Evolutionary conservation across 179 eudicot genomes (phyloP).

Genomic region (Corrigiola litoralis): DNA sequence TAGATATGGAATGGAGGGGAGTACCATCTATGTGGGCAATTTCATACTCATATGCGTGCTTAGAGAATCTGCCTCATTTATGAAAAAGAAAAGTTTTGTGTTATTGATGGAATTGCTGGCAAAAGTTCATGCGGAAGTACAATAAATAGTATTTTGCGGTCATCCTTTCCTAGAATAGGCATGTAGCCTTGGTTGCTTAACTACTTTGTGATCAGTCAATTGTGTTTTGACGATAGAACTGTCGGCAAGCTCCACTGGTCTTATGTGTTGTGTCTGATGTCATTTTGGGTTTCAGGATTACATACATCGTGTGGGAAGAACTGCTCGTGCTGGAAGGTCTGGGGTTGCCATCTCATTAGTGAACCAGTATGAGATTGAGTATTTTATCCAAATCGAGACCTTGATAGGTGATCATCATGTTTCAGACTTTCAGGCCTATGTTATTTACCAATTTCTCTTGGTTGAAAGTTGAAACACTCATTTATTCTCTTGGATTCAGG

Average conservation of each 20-base stretch:
- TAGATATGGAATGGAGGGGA: too few relatives aligned
- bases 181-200: neutral
- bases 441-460: neutral
- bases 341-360: conserved; percentile 83
- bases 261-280: neutral
- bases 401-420: conserved; percentile 50
- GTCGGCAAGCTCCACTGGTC: neutral
- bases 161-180: too few relatives aligned
- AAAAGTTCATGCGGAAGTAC: neutral
- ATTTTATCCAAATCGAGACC: conserved; percentile 75
- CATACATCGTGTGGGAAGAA: conserved; percentile 96
- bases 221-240: neutral
- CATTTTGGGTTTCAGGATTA: conserved; percentile 51
- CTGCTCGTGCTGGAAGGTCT: conserved; percentile 95
- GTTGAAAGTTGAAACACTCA: conserved; percentile 1
- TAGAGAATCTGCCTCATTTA: too few relatives aligned
- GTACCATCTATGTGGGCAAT: too few relatives aligned
- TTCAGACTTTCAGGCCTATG: neutral
- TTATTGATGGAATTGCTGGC: neutral
- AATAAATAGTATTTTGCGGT: too few relatives aligned
- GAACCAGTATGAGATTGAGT: conserved; percentile 75
- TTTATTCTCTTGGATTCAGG: conserved; percentile 32
- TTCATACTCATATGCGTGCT: too few relatives aligned
- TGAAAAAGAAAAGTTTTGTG: neutral
- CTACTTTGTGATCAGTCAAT: too few relatives aligned